phyloP scores from a whole-genome alignment of 1,284 basidiomycete genomes.

The Cryptococcus sp. region DNA sequence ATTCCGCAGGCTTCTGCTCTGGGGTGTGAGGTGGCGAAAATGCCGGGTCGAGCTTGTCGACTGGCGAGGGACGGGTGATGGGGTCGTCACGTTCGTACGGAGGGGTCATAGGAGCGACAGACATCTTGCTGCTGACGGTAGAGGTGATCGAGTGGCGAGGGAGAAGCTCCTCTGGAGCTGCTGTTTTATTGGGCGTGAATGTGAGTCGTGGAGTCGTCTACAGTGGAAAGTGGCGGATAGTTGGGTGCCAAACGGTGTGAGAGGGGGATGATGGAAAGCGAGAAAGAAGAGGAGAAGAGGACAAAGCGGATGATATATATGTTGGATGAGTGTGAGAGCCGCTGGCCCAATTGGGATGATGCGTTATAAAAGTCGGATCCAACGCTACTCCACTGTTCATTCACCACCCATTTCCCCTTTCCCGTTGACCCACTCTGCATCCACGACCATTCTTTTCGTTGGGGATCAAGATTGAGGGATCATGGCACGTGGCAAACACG shows the following conservation, averaged over 20 bases:
- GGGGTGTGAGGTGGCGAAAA: constrained; percentile 34
- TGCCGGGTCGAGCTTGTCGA: constrained; percentile 30
- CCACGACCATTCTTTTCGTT: neutral
- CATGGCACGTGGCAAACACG: too few relatives aligned
- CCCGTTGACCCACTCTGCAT: neutral
- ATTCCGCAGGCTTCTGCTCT: constrained; percentile 17
- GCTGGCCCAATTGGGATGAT: too few relatives aligned
- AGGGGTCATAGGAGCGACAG: constrained; percentile 20
- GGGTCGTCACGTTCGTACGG: constrained; percentile 13
- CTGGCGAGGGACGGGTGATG: constrained; percentile 18
- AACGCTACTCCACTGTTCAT: neutral
- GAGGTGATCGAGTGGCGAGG: neutral
- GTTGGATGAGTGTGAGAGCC: too few relatives aligned
- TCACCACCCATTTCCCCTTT: neutral
- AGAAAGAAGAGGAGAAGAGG: neutral
- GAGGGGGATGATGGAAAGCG: neutral
- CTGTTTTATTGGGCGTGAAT: too few relatives aligned
- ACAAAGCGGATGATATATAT: neutral
- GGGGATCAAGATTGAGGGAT: too few relatives aligned
- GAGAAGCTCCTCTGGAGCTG: too few relatives aligned
- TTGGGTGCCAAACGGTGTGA: neutral
- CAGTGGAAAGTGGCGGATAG: neutral
- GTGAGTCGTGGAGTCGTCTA: too few relatives aligned
- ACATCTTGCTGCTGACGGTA: constrained; percentile 4
- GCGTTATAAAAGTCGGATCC: too few relatives aligned